Base-by-base conservation (phyloP, 805 yeast genomes). In the Helenozyma rhizophorensis region DNA sequence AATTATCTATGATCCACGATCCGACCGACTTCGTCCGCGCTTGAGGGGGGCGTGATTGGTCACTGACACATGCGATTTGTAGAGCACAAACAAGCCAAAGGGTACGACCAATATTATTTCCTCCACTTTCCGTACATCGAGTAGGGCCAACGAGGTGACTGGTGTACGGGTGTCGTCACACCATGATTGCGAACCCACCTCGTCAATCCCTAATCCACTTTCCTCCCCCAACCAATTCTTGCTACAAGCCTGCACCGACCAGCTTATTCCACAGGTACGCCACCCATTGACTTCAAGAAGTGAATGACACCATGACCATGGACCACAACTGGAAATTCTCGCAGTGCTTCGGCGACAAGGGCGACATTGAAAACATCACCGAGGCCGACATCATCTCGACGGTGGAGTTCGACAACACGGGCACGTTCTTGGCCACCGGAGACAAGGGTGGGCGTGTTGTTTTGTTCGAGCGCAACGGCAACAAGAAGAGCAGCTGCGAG, bases 361-460 rank as follows among this genome's bases (percentile, higher is more conserved):
- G 96, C 29, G 99, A 93, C 58, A 83, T 89, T 37, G 97, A 90
- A 46, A 83, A 80, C 52, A 86, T 89, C 52, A 88, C 96, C 3
- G 97, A 89, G 55, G 96, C 97, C 4, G 99, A 93, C 59, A 89
- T 93, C 54, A 93, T 93, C 42, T 84, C 96, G 13, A 86, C 98
- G 2, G 97, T 93, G 25, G 97, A 93, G 63, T 93, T 93, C 53
- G 96, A 93, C 58, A 84, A 81, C 54, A 77, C 93, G 6, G 99
- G 99, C 31, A 88, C 93, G 55, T 93, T 82, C 54, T 67, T 93
- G 37, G 99, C 98, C 39, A 93, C 98, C 1, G 99, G 99, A 42
- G 99, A 93, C 65, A 80, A 89, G 54, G 99, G 99, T 34, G 99
- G 99, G 18, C 76, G 99, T 44, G 97, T 93, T 25, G 99, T 93